These are phyloP conservation scores for Aspergillus nanangensis DNA, from an alignment of 495 filamentous ascomycete genomes.

Conservation along the genomic window DNA sequence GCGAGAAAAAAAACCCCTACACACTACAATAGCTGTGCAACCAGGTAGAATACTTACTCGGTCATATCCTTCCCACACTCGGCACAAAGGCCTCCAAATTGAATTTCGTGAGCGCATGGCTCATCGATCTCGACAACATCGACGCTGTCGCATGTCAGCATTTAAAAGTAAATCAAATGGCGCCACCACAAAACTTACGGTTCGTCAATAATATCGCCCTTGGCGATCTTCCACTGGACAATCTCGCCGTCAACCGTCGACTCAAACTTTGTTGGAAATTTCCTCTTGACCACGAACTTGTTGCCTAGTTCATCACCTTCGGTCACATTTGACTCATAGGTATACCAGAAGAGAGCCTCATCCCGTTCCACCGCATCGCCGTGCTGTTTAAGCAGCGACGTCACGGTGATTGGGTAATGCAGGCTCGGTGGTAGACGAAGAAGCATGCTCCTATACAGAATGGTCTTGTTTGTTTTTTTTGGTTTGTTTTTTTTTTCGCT, in stretches of 20 bases:
- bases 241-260: conserved; percentile 77
- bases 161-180: too few relatives aligned
- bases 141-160: conserved; percentile 28
- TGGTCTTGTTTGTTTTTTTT: conserved; percentile 2
- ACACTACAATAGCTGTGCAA: too few relatives aligned
- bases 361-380: conserved; percentile 71
- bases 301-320: conserved; percentile 70
- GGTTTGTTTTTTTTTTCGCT: conserved; percentile 8
- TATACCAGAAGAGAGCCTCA: conserved; percentile 77
- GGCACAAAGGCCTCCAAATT: conserved; percentile 85
- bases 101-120: conserved; percentile 83
- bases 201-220: conserved; percentile 63
- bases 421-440: conserved; percentile 53
- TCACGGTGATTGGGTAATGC: conserved; percentile 94
- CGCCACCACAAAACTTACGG: conserved; percentile 41
- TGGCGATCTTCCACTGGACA: conserved; percentile 65
- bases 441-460: conserved; percentile 39
- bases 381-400: conserved; percentile 70
- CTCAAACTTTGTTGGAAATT: conserved; percentile 71
- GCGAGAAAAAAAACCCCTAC: too few relatives aligned
- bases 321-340: conserved; percentile 69
- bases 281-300: conserved; percentile 61
- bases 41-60: conserved; percentile 43
- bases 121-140: conserved; percentile 80
- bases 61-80: conserved; percentile 98